Evolutionary conservation across 495 filamentous ascomycete species (phyloP).

Genomic region (Aspergillus panamensis): DNA sequence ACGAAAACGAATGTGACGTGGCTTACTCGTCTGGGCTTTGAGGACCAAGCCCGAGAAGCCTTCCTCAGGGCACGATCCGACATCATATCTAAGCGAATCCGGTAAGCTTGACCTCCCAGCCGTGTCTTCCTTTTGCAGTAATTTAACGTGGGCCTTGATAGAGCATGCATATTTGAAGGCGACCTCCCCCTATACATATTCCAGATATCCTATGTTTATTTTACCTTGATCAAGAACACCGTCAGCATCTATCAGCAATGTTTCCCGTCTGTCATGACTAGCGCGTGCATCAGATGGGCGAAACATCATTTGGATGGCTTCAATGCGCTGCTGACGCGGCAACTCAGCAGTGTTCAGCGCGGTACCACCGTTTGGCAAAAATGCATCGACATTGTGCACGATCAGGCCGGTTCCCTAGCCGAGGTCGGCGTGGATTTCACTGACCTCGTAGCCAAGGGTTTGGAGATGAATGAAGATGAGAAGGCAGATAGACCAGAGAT

Average conservation of each 20-base stretch:
- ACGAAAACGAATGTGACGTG: slow-evolving; percentile 74
- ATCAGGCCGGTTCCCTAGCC: slow-evolving; percentile 72
- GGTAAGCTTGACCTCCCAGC: slow-evolving; percentile 50
- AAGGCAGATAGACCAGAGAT: slow-evolving; percentile 19
- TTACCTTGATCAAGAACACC: slow-evolving; percentile 88
- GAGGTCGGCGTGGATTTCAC: slow-evolving; percentile 91
- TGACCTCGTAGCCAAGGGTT: slow-evolving; percentile 55
- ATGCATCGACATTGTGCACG: slow-evolving; percentile 76
- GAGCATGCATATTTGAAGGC: slow-evolving; percentile 91
- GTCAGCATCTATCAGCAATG: slow-evolving; percentile 83
- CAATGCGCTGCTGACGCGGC: slow-evolving; percentile 74
- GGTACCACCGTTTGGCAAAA: slow-evolving; percentile 69
- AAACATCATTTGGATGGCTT: slow-evolving; percentile 89
- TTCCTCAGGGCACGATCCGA: slow-evolving; percentile 76
- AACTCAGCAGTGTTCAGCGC: slow-evolving; percentile 75
- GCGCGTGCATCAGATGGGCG: slow-evolving; percentile 92
- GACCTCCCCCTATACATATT: slow-evolving; percentile 89
- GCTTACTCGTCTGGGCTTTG: slow-evolving; percentile 81
- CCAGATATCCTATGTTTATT: slow-evolving; percentile 95
- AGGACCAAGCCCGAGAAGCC: slow-evolving; percentile 81
- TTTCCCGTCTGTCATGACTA: slow-evolving; percentile 82
- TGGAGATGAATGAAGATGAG: slow-evolving; percentile 36
- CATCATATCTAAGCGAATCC: slow-evolving; percentile 72
- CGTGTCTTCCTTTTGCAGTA: neutral
- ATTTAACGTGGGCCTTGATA: slow-evolving; percentile 33